phyloP scores from a whole-genome alignment of 352 stramenopile species.

The Pythium dissotocum region DNA sequence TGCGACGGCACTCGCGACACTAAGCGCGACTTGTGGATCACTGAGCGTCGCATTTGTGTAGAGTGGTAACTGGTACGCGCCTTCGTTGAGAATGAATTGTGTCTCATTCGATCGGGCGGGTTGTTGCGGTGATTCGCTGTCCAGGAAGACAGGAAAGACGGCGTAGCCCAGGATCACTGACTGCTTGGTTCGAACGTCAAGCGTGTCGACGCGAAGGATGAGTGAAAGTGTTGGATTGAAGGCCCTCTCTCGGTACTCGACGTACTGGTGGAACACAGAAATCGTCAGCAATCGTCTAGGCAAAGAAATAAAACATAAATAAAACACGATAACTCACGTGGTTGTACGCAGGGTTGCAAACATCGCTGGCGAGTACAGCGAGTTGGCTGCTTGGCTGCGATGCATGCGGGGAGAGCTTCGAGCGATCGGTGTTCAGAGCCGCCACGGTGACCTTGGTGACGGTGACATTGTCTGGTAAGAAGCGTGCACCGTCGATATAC shows the following conservation, averaged over 20 bases:
- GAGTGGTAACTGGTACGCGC: constrained; percentile 80
- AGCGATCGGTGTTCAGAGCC: constrained; percentile 54
- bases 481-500: constrained; percentile 72
- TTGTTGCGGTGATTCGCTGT: constrained; percentile 56
- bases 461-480: constrained; percentile 69
- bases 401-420: constrained; percentile 28
- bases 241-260: constrained; percentile 70
- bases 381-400: constrained; percentile 35
- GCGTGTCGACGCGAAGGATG: constrained; percentile 81
- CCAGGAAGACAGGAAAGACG: constrained; percentile 69
- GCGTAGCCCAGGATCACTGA: constrained; percentile 78
- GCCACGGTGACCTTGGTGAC: constrained; percentile 74
- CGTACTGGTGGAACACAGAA: constrained; percentile 35
- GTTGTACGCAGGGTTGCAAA: constrained; percentile 50
- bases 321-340: constrained; percentile 34
- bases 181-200: constrained; percentile 54
- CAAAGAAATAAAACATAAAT: not conserved
- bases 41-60: constrained; percentile 45
- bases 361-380: constrained; percentile 27
- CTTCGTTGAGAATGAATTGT: constrained; percentile 66
- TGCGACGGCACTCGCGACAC: constrained; percentile 34
- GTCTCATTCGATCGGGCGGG: constrained; percentile 45
- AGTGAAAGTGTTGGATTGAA: constrained; percentile 87
- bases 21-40: constrained; percentile 37
- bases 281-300: not conserved